phyloP scores from a whole-genome alignment of 345 rosid species.

The Luvunga scandens region DNA sequence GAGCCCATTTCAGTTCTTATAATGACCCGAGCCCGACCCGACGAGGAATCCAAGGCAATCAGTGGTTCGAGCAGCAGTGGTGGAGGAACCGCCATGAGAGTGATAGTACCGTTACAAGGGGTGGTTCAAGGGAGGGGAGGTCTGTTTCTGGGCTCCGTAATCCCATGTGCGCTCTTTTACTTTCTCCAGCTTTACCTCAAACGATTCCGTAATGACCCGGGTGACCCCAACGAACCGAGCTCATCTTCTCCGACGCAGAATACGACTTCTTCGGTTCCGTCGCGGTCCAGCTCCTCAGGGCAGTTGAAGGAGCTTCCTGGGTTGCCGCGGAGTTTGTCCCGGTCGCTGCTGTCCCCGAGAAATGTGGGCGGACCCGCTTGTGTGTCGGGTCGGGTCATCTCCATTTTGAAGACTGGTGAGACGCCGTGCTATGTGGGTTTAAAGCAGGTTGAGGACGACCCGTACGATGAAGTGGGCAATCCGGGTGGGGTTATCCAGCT shows the following conservation, averaged over 20 bases:
- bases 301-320: slow-evolving; percentile 54
- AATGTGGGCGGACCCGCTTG: slow-evolving; percentile 53
- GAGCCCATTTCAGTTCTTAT: slow-evolving; percentile 20
- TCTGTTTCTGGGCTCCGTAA: slow-evolving; percentile 79
- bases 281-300: slow-evolving; percentile 48
- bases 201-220: slow-evolving; percentile 50
- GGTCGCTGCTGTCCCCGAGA: slow-evolving; percentile 68
- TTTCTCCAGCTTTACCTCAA: slow-evolving; percentile 81
- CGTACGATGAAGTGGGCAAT: slow-evolving; percentile 56
- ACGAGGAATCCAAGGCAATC: slow-evolving; percentile 28
- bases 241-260: slow-evolving; percentile 11
- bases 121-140: slow-evolving; percentile 94
- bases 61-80: slow-evolving; percentile 25
- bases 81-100: slow-evolving; percentile 81
- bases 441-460: slow-evolving; percentile 61
- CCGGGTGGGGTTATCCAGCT: slow-evolving; percentile 82
- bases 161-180: slow-evolving; percentile 94
- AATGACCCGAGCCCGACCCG: slow-evolving; percentile 64
- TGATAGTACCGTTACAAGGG: slow-evolving; percentile 91
- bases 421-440: slow-evolving; percentile 51
- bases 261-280: slow-evolving; percentile 28
- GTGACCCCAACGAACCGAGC: slow-evolving; percentile 32
- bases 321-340: slow-evolving; percentile 57
- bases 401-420: slow-evolving; percentile 50
- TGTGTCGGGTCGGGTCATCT: slow-evolving; percentile 52